Evolutionary conservation across 2,329 filamentous ascomycete genomes (phyloP), one percentile per base, ranked within the genome.

Genomic region (Diaporthe sp.): DNA sequence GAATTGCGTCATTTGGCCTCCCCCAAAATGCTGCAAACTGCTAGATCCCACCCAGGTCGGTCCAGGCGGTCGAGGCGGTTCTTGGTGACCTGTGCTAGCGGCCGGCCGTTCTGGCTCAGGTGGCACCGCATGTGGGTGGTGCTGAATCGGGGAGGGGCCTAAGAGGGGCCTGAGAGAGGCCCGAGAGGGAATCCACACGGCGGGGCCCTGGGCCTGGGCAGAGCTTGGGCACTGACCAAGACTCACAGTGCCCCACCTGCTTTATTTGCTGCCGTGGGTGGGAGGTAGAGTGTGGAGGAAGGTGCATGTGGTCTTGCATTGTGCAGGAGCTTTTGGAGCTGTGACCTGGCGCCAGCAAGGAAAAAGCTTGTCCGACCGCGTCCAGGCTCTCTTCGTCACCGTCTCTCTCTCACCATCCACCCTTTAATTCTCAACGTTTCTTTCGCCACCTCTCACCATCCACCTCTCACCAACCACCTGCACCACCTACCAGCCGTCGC

Each of bases 261-360:
- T 53, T 53, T 68, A 46, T 53, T 39, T 28, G 42, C 31, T n/a
- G 39, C 28, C 37, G 61, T 37, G 17, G 44, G 44, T 37, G 42
- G 44, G 39, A 3, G n/a, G 34, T 13, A 19, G 31, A 58, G 58
- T 62, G 58, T 42, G 58, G 57, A 60, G 57, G 57, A 25, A 61
- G 58, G 37, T 28, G 58, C 58, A 61, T 39, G 37, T 42, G 58
- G 58, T 15, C 55, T 31, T 58, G 55, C 55, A 58, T 37, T n/a
- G 55, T 22, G 55, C 31, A 37, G 31, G 17, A 22, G 31, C 31
- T 58, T 37, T 10, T 28, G 15, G 31, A 62, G 61, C 19, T 49
- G 62, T 68, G 44, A 68, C 62, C 62, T 68, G 62, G 22, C 12
- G 65, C 65, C 65, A 70, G 65, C 65, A 70, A 42, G 65, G 65